phyloP scores from a whole-genome alignment of 192 early-diverging fungal genomes.

The Coemansia sp. region DNA sequence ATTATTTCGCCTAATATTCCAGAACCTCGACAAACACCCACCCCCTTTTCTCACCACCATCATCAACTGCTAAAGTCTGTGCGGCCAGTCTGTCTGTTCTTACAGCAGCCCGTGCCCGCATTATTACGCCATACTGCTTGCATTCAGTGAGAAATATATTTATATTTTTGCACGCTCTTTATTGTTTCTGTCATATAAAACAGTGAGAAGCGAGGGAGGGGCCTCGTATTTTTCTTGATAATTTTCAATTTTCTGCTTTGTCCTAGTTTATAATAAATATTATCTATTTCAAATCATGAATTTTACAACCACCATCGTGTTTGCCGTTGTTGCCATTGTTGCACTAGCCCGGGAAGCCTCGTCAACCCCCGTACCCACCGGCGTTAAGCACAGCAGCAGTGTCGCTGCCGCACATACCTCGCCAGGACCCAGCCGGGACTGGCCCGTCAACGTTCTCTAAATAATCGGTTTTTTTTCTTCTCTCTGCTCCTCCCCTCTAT shows the following conservation, averaged over 20 bases:
- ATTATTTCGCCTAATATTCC: too few species aligned
- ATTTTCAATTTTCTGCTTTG: too few species aligned
- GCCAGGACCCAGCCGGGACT: conserved; percentile 41
- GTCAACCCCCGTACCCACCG: conserved; percentile 16
- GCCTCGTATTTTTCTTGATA: too few species aligned
- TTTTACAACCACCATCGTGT: conserved; percentile 13
- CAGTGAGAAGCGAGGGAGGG: too few species aligned
- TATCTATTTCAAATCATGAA: conserved; percentile 14
- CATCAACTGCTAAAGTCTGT: too few species aligned
- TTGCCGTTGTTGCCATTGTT: conserved; percentile 12
- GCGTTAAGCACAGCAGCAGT: background rate
- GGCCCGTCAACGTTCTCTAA: conserved; percentile 50
- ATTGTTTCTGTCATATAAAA: background rate
- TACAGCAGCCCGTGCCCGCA: too few species aligned
- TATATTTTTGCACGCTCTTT: background rate
- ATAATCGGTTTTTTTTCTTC: background rate
- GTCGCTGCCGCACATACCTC: conserved; percentile 12
- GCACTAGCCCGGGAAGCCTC: conserved; percentile 7
- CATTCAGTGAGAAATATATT: background rate
- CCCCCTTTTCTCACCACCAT: too few species aligned
- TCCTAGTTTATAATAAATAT: too few species aligned
- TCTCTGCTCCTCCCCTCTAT: background rate
- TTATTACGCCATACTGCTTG: conserved; percentile 5
- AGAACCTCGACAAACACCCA: too few species aligned
- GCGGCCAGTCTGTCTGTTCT: too few species aligned